Conservation (phyloP, 306 rosid genomes). For the Datisca glomerata region DNA sequence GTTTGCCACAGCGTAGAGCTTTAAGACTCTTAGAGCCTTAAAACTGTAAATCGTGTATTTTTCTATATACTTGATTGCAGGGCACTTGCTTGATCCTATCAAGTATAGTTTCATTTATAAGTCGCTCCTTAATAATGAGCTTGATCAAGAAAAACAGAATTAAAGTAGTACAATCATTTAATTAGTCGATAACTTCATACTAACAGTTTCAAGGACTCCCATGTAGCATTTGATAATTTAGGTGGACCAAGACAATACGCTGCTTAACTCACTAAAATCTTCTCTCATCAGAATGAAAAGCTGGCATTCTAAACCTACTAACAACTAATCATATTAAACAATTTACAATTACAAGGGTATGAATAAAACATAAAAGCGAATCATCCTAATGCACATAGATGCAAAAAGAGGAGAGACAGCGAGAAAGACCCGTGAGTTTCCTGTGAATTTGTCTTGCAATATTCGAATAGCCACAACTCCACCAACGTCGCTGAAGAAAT, state of each 20-base stretch:
- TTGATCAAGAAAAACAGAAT: too few relatives aligned
- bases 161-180: too few relatives aligned
- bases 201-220: too few relatives aligned
- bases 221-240: too few relatives aligned
- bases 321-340: too few relatives aligned
- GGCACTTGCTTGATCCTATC: too few relatives aligned
- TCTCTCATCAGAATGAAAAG: too few relatives aligned
- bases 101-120: neutral
- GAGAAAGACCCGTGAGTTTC: constrained; percentile 70
- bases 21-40: too few relatives aligned
- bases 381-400: neutral
- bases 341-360: neutral
- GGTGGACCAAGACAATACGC: neutral
- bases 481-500: constrained; percentile 74
- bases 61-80: too few relatives aligned
- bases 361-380: neutral
- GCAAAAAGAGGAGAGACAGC: constrained; percentile 7
- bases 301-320: neutral
- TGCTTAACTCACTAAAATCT: neutral
- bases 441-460: constrained; percentile 69
- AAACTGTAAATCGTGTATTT: too few relatives aligned
- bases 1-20: neutral
- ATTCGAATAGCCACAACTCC: constrained; percentile 75
- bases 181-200: too few relatives aligned
- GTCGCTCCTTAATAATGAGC: too few relatives aligned